Conservation (phyloP, 2,329 filamentous ascomycete genomes). For the Monosporascus sp. region DNA sequence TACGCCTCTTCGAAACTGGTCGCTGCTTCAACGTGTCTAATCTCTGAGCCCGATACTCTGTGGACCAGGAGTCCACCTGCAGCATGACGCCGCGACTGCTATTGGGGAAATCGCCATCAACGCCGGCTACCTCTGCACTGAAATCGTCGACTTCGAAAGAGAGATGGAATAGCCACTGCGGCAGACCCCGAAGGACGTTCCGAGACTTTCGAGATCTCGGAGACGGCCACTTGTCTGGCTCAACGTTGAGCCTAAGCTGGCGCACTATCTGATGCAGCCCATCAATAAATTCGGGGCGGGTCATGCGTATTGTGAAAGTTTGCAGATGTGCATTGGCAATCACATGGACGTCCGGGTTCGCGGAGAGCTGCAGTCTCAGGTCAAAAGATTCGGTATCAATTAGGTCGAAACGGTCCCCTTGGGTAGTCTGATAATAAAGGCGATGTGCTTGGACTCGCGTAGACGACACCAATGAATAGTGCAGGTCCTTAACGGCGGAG, state of each 20-base stretch:
- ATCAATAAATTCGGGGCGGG: constrained; percentile 86
- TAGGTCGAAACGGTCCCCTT: constrained; percentile 77
- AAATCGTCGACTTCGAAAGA: constrained; percentile 85
- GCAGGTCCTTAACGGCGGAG: constrained; percentile 72
- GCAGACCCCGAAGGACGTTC: constrained; percentile 73
- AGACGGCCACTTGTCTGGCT: constrained; percentile 52
- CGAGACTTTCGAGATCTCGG: constrained; percentile 47
- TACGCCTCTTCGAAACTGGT: constrained; percentile 58
- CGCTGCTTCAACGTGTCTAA: constrained; percentile 58
- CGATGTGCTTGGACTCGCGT: constrained; percentile 81
- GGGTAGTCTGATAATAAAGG: constrained; percentile 89
- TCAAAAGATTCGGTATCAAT: constrained; percentile 85
- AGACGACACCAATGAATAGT: constrained; percentile 81
- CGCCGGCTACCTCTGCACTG: constrained; percentile 82
- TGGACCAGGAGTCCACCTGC: constrained; percentile 81
- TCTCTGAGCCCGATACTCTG: constrained; percentile 82
- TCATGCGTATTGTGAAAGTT: constrained; percentile 83
- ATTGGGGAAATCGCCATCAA: constrained; percentile 77
- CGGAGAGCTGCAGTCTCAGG: constrained; percentile 76
- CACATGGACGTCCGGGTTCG: constrained; percentile 79
- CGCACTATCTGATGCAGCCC: constrained; percentile 87
- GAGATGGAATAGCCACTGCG: constrained; percentile 78
- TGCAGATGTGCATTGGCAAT: constrained; percentile 74
- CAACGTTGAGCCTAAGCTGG: constrained; percentile 68
- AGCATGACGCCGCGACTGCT: constrained; percentile 78